phyloP scores from a whole-genome alignment of 345 rosid species.

The Trapa incisa region DNA sequence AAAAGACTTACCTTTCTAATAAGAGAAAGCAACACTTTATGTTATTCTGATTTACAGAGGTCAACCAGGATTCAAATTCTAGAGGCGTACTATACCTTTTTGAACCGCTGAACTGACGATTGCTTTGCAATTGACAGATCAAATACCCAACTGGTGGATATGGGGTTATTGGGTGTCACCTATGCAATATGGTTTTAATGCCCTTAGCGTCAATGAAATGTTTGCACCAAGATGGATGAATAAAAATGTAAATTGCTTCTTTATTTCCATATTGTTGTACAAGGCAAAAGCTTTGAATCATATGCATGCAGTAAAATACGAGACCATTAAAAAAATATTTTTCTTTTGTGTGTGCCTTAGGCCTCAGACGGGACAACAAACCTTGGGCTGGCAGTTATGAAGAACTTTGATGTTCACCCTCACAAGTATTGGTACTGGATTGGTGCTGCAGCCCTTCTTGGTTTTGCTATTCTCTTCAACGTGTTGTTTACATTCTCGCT shows the following conservation, averaged over 20 bases:
- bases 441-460: conserved; percentile 48
- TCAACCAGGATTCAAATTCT: background rate
- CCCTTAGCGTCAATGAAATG: conserved; percentile 65
- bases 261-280: background rate
- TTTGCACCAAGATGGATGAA: conserved; percentile 77
- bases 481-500: conserved; percentile 61
- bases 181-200: conserved; percentile 54
- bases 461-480: conserved; percentile 61
- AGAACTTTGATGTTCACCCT: conserved; percentile 30
- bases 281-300: background rate
- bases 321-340: background rate
- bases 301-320: background rate
- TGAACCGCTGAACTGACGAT: background rate
- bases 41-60: background rate
- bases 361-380: conserved; percentile 36
- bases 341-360: conserved; percentile 23
- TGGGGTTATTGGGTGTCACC: conserved; percentile 98
- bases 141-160: conserved; percentile 72
- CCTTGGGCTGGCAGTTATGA: conserved; percentile 51
- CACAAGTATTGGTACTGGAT: conserved; percentile 79
- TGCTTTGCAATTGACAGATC: conserved; percentile 23
- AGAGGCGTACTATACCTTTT: background rate
- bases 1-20: background rate
- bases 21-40: background rate
- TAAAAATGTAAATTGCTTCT: conserved; percentile 23